Base-by-base conservation (phyloP, 2,329 filamentous ascomycete genomes). In the Hirsutella thompsonii region DNA sequence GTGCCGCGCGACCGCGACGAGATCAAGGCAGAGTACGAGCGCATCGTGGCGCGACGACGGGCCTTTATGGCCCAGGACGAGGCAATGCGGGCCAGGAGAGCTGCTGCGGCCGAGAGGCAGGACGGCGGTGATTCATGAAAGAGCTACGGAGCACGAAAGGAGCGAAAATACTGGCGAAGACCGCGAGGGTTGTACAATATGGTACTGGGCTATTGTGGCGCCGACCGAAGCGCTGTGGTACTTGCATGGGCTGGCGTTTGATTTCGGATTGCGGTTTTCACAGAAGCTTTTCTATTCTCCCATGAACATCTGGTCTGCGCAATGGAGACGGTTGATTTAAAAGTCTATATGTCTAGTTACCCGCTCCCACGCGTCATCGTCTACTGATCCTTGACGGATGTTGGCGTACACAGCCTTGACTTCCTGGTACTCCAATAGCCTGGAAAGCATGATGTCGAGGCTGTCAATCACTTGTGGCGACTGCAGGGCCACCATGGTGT, bases 401-500 rank as follows among this genome's bases (percentile, higher is more conserved):
- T 95, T 95, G 52, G 81, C 68, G 52, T 89, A 94, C 33, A 95
- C 70, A 26, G 79, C 83, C 54, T 86, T 84, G 34, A 94, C 78
- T 47, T 83, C 83, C 0, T 74, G 62, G 42, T 83, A 71, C 38
- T 90, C 83, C 43, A 78, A 72, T 28, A 87, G 50, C 6, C 65
- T 61, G 11, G 73, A 67, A 18, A 79, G 52, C 21, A 93, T 72
- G 4, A 71, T 66, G 35, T 68, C 66, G 21, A 95, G 64, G 16
- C 67, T 63, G 38, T 71, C 63, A 0, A 71, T 69, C 2, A 73
- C 68, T 11, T 72, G 67, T 13, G 70, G 63, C 14, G 73, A 69
- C 43, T 81, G 72, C 32, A 89, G 52, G 8, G 67, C 65, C 16
- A 84, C 75, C 56, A 75, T 76, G 0, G 83, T 89, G 46, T 94